Percentiles rank a stretch among this genome's conserved stretches.
Conservation (phyloP, 306 rosid species). For the Alnus glutinosa region DNA sequence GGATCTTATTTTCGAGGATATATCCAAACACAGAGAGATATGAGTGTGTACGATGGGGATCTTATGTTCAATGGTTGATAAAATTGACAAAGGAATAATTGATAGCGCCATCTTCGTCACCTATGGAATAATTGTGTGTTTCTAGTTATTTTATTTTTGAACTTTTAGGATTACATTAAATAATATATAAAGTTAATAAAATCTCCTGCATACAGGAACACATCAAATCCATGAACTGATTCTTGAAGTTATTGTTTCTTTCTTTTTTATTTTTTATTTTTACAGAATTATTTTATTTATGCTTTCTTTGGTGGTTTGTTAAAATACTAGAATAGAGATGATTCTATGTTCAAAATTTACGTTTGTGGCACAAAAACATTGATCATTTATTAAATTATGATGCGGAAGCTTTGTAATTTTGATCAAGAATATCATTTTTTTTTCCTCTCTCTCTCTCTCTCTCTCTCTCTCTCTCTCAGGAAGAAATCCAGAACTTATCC, state of each 20-base stretch:
- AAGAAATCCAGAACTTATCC: conserved; percentile 58
- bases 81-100: neutral
- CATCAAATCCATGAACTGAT: neutral
- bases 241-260: conserved; percentile 1
- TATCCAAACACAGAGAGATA: neutral
- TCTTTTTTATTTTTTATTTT: neutral
- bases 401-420: neutral
- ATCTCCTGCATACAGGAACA: neutral
- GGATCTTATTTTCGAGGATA: neutral
- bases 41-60: no score
- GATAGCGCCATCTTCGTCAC: neutral
- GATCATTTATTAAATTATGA: conserved; percentile 4
- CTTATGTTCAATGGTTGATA: neutral
- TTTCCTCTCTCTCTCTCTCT: conserved; percentile 13
- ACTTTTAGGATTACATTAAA: neutral
- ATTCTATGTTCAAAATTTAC: neutral
- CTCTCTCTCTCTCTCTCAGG: conserved; percentile 41
- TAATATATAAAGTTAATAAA: no score
- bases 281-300: neutral
- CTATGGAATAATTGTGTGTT: neutral
- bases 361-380: conserved; percentile 6
- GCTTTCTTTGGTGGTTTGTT: neutral
- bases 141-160: neutral
- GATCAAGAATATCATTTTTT: neutral
- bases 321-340: neutral